Evolutionary conservation across 441 rosid genomes (phyloP), one percentile per base, ranked within the genome.

Genomic region (Populus tomentosa): DNA sequence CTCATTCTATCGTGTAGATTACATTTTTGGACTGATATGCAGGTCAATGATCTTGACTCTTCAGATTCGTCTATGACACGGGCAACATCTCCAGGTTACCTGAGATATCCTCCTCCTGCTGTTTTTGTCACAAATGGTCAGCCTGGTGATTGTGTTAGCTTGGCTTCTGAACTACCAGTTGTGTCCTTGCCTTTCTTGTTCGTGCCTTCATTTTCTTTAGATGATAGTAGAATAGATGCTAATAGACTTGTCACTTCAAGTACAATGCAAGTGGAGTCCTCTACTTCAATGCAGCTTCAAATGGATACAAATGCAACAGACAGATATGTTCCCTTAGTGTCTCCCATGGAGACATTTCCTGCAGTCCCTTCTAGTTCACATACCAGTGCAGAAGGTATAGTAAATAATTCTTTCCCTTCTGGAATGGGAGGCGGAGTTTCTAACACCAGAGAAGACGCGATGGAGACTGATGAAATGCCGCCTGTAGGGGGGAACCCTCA

Each of bases 41-140:
- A 95, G 98, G 98, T 95, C 86, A 94, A 89, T 89, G 98, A 94
- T 78, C 91, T 93, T 74, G 94, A 91, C 87, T 87, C 94, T 50
- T 82, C 92, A 84, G 98, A 93, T 88, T 84, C 93, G 50, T 85
- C 88, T 21, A 90, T 94, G 94, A 84, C 97, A 76, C 81, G 74
- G 56, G 98, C 95, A 75, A 93, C 97, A 69, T 90, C 98, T 61
- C 90, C 75, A 28, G 98, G 93, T 72, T 87, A 89, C 83, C 81
- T 90, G 84, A 90, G 83, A 78, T 93, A 93, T 85, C 92, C 95
- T 62, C 93, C 98, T 67, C 93, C 98, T 77, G 83, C 97, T 75
- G 82, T 92, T 36, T 83, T 87, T 77, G 79, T 94, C 76, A 82
- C 92, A 72, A 86, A 86, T 87, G 84, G 82, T 70, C 91, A 89